Conservation (phyloP, 768 basidiomycete genomes). For the Calocera viscosa region DNA sequence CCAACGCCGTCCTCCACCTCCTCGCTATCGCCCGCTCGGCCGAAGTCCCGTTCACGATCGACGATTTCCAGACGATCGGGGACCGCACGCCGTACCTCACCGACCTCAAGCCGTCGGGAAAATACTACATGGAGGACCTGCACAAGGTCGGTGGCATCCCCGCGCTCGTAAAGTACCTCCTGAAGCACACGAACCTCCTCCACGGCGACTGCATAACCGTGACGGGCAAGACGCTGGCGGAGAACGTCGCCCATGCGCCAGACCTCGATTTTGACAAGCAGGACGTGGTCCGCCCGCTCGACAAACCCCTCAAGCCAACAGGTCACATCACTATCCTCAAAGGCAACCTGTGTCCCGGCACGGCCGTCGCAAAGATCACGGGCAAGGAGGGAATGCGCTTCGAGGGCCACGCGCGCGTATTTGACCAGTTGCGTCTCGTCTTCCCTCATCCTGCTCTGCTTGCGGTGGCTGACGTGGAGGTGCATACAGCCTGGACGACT, state of each 20-base stretch:
- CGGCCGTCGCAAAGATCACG: conserved; percentile 84
- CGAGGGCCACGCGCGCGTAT: conserved; percentile 38
- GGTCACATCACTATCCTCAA: conserved; percentile 80
- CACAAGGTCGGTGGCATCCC: conserved; percentile 79
- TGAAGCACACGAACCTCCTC: conserved; percentile 64
- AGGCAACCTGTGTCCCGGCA: conserved; percentile 79
- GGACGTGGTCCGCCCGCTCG: conserved; percentile 58
- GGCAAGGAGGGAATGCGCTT: conserved; percentile 83
- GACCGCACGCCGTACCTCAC: conserved; percentile 73
- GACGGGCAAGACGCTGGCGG: conserved; percentile 78
- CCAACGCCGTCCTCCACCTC: conserved; percentile 76
- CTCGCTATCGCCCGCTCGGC: conserved; percentile 77
- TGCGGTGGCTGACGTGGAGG: conserved; percentile 10
- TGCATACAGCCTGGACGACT: conserved; percentile 47
- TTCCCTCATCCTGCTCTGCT: not conserved
- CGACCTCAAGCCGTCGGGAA: conserved; percentile 76
- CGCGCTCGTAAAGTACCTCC: conserved; percentile 68
- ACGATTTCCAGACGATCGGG: conserved; percentile 74
- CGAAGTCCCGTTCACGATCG: conserved; percentile 58
- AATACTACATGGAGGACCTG: conserved; percentile 83
- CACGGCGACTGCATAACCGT: conserved; percentile 77
- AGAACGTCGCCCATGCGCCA: conserved; percentile 68
- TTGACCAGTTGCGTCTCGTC: not conserved
- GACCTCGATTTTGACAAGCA: conserved; percentile 62
- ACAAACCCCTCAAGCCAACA: conserved; percentile 71